Evolutionary conservation across 805 yeast species (phyloP).

Genomic region (Kodamaea laetipori): DNA sequence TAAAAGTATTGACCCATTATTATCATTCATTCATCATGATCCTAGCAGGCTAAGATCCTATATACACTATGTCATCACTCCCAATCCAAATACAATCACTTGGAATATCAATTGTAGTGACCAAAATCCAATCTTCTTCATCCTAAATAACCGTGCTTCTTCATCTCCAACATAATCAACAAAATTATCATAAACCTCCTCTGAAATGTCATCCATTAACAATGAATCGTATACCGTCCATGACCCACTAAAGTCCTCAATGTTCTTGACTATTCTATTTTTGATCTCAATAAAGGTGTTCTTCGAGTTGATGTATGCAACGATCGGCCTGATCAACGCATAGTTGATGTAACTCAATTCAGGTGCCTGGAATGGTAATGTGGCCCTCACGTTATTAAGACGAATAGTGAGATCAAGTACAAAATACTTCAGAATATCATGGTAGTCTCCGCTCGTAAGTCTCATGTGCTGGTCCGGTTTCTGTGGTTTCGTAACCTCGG

Average conservation of each 20-base stretch:
- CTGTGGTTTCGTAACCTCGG: conserved; percentile 29
- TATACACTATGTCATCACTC: conserved; percentile 50
- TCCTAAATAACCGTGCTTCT: conserved; percentile 65
- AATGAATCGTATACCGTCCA: conserved; percentile 95
- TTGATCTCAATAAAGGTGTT: conserved; percentile 87
- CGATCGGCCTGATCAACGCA: conserved; percentile 91
- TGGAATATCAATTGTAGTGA: conserved; percentile 83
- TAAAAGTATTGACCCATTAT: too few species aligned
- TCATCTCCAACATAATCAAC: conserved; percentile 89
- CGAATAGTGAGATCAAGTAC: conserved; percentile 78
- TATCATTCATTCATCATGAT: background rate
- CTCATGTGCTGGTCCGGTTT: conserved; percentile 33
- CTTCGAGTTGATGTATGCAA: conserved; percentile 88
- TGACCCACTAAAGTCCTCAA: conserved; percentile 87
- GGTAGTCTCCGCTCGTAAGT: conserved; percentile 27
- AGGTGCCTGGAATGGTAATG: conserved; percentile 82
- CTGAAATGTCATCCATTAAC: conserved; percentile 87
- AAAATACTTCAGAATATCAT: conserved; percentile 55
- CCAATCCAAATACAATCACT: conserved; percentile 77
- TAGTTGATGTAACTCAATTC: conserved; percentile 89
- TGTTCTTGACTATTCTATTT: conserved; percentile 76
- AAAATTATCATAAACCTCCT: conserved; percentile 88
- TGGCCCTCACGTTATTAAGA: conserved; percentile 83
- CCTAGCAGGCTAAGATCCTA: too few species aligned
- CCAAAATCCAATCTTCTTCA: conserved; percentile 92